Evolutionary conservation across 192 early-diverging fungal genomes (phyloP).

Genomic region (Gigaspora rosea): DNA sequence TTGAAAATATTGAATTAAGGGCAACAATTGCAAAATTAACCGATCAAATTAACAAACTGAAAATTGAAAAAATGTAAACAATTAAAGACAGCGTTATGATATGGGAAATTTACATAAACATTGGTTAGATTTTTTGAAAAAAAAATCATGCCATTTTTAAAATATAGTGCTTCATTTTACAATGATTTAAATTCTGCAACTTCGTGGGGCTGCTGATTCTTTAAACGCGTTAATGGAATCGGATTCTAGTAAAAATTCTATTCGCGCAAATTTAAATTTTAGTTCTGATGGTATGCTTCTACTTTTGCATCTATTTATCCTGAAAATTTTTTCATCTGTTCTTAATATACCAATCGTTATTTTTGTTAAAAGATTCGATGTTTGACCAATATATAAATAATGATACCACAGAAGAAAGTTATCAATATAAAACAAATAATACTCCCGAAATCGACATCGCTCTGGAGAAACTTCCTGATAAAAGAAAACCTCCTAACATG

Average conservation of each 20-base stretch:
- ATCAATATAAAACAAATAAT: constrained; percentile 15
- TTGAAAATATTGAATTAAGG: constrained; percentile 24
- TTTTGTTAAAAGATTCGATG: background rate
- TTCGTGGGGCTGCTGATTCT: constrained; percentile 3
- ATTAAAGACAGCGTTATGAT: background rate
- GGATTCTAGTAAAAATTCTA: background rate
- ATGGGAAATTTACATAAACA: no score
- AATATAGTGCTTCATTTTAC: background rate
- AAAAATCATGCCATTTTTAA: no score
- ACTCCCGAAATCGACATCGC: background rate
- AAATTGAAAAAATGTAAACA: background rate
- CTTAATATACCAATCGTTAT: background rate
- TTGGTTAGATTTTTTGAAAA: no score
- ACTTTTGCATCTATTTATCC: background rate
- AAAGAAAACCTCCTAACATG: constrained; percentile 8
- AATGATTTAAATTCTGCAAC: constrained; percentile 13
- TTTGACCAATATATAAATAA: background rate
- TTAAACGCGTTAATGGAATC: constrained; percentile 15
- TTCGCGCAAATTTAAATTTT: background rate
- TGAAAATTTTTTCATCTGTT: background rate
- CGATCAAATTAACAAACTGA: background rate
- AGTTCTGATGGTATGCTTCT: background rate
- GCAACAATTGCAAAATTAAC: background rate
- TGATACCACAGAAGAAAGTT: background rate
- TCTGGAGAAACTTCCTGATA: constrained; percentile 17